phyloP scores from a whole-genome alignment of 2,329 filamentous ascomycete genomes.

The Colletotrichum chrysophilum region DNA sequence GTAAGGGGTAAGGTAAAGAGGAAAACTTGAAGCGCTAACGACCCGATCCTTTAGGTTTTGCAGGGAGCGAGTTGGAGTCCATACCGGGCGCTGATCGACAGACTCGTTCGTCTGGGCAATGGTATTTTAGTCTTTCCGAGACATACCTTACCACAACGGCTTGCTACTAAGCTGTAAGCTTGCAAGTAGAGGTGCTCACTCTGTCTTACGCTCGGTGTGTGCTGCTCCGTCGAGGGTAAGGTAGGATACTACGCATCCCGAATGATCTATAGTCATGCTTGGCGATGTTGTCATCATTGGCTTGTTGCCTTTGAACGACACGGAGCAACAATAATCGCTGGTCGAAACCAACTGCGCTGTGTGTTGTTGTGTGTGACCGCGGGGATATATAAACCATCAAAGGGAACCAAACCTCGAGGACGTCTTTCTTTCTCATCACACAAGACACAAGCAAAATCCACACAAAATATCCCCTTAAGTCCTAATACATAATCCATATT shows the following conservation, averaged over 20 bases:
- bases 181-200: background rate
- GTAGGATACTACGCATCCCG: background rate
- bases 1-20: background rate
- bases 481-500: background rate
- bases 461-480: background rate
- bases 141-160: background rate
- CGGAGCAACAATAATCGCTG: background rate
- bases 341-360: background rate
- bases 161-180: background rate
- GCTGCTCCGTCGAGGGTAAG: background rate
- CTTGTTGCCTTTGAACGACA: background rate
- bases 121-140: background rate
- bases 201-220: background rate
- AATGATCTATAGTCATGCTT: background rate
- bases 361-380: background rate
- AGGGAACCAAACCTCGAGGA: background rate
- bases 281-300: constrained; percentile 4
- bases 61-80: background rate
- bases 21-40: background rate
- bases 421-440: background rate
- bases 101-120: background rate
- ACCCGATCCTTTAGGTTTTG: background rate
- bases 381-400: background rate
- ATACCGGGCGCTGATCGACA: background rate
- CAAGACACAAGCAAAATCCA: background rate